Percentiles rank a stretch among this genome's conserved stretches.
Evolutionary conservation across 2,329 filamentous ascomycete genomes (phyloP).

Genomic region (Pleomassaria siparia): DNA sequence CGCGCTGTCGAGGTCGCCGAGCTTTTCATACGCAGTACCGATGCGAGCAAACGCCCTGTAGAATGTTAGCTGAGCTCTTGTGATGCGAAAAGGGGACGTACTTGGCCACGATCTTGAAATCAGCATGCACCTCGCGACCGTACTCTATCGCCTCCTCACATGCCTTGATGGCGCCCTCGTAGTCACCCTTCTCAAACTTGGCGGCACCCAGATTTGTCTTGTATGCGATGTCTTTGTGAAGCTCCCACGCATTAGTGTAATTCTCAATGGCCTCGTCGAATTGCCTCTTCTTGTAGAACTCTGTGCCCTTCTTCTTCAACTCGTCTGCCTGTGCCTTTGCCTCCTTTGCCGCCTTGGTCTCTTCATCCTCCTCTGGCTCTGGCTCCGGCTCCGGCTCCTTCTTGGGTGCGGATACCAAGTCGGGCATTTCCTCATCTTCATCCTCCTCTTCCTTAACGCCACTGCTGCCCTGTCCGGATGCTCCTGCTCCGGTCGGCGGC

Average conservation of each 20-base stretch:
- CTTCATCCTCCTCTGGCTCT: conserved; percentile 75
- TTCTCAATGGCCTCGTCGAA: conserved; percentile 94
- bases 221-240: conserved; percentile 95
- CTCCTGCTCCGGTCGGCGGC: conserved; percentile 52
- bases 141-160: conserved; percentile 89
- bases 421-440: conserved; percentile 78
- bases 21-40: conserved; percentile 89
- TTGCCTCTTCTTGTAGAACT: conserved; percentile 97
- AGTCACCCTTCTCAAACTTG: conserved; percentile 95
- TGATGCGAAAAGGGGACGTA: conserved; percentile 42
- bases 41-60: conserved; percentile 82
- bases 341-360: conserved; percentile 79
- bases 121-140: conserved; percentile 83
- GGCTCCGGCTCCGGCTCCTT: conserved; percentile 44
- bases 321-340: conserved; percentile 91
- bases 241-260: conserved; percentile 93
- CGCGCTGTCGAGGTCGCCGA: conserved; percentile 75
- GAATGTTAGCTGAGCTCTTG: conserved; percentile 11
- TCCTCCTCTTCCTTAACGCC: conserved; percentile 57
- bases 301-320: conserved; percentile 91
- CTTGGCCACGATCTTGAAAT: conserved; percentile 98
- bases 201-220: conserved; percentile 94
- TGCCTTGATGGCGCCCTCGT: conserved; percentile 78
- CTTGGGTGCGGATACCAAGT: conserved; percentile 59
- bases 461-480: conserved; percentile 39